phyloP scores from a whole-genome alignment of 1,284 basidiomycete species.

The Omphalotus olearius region DNA sequence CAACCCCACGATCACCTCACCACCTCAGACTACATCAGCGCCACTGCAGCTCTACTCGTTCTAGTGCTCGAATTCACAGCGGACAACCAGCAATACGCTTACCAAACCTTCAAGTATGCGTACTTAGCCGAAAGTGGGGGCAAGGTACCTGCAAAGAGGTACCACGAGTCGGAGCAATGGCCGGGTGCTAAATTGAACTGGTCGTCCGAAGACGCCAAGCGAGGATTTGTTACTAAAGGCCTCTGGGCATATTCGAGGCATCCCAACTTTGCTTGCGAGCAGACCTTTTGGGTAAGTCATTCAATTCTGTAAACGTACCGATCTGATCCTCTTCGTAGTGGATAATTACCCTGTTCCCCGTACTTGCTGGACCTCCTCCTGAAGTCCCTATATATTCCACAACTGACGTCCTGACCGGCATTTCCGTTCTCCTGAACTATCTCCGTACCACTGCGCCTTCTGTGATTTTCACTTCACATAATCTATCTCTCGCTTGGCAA shows the following conservation, averaged over 20 bases:
- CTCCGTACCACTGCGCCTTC: no score
- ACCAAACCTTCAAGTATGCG: conserved; percentile 75
- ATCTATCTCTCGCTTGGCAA: no score
- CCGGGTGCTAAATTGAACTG: conserved; percentile 53
- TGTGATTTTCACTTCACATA: no score
- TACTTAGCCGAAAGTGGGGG: conserved; percentile 23
- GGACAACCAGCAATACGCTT: conserved; percentile 90
- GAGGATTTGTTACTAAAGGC: conserved; percentile 84
- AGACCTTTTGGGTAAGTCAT: conserved; percentile 78
- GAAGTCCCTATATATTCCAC: conserved; percentile 22
- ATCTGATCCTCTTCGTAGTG: conserved; percentile 34
- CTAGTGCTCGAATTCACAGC: conserved; percentile 74
- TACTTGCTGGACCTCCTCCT: conserved; percentile 45
- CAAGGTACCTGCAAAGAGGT: conserved; percentile 24
- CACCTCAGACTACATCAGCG: conserved; percentile 64
- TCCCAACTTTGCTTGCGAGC: conserved; percentile 90
- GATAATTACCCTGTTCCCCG: conserved; percentile 64
- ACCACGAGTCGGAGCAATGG: conserved; percentile 55
- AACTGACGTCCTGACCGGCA: not conserved
- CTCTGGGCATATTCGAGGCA: conserved; percentile 87
- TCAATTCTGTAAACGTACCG: not conserved
- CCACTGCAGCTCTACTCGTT: conserved; percentile 52
- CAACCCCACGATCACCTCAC: conserved; percentile 54
- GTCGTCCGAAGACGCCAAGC: conserved; percentile 62
- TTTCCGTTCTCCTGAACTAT: no score